Evolutionary conservation across 2,329 filamentous ascomycete genomes (phyloP).

Genomic region (Aspergillus puulaauensis): DNA sequence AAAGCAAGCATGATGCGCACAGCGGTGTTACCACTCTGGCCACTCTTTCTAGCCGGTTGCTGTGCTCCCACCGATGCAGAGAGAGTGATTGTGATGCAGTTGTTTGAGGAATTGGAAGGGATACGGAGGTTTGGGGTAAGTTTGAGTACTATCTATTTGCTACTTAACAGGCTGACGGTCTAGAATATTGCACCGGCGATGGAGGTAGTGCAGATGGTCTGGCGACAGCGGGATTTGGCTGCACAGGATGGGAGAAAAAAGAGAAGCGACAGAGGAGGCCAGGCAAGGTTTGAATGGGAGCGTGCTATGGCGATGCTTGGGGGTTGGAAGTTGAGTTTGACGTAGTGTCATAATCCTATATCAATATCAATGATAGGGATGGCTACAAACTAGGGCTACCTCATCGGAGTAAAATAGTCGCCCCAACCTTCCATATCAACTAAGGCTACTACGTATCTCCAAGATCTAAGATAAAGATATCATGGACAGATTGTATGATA

Average conservation of each 20-base stretch:
- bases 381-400: too few relatives aligned
- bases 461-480: too few relatives aligned
- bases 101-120: slow-evolving; percentile 23
- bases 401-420: too few relatives aligned
- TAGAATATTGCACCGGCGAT: slow-evolving; percentile 27
- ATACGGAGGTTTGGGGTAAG: slow-evolving; percentile 25
- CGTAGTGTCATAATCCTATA: neutral
- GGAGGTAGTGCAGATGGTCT: slow-evolving; percentile 29
- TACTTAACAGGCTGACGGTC: too few relatives aligned
- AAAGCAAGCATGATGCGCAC: slow-evolving; percentile 20
- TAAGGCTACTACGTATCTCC: too few relatives aligned
- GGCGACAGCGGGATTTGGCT: slow-evolving; percentile 26
- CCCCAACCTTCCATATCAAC: too few relatives aligned
- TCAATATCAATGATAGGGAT: too few relatives aligned
- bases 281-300: slow-evolving; percentile 24
- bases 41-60: slow-evolving; percentile 28
- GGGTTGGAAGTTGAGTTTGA: slow-evolving; percentile 27
- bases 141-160: neutral
- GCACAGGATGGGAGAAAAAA: slow-evolving; percentile 21
- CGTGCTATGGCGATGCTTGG: slow-evolving; percentile 25
- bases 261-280: neutral
- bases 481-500: too few relatives aligned
- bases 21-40: slow-evolving; percentile 27
- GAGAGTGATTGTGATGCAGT: slow-evolving; percentile 19
- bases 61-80: slow-evolving; percentile 23